These are phyloP conservation scores for Colletotrichum sp. DNA, from an alignment of 2,329 filamentous ascomycete genomes.

Conservation along the genomic window DNA sequence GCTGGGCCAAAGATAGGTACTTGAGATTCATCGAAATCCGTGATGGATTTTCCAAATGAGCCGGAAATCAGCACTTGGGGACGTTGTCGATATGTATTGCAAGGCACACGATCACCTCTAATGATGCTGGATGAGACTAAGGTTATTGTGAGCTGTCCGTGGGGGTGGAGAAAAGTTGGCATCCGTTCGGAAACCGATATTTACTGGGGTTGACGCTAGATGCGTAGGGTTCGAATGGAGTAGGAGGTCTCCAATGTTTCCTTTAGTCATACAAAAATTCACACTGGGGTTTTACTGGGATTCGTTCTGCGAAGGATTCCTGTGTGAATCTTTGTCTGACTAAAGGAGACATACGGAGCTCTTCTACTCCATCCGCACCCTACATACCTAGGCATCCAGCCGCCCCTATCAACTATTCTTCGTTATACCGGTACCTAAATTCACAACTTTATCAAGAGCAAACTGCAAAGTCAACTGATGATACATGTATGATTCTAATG, in stretches of 20 bases:
- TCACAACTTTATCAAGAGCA: background rate
- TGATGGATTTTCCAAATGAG: conserved; percentile 36
- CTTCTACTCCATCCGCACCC: background rate
- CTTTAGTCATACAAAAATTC: background rate
- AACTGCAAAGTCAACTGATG: background rate
- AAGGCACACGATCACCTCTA: background rate
- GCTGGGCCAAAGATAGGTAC: conserved; percentile 52
- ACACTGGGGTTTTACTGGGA: background rate
- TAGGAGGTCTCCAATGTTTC: background rate
- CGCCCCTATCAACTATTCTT: background rate
- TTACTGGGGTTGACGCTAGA: too few species aligned
- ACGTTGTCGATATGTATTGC: background rate
- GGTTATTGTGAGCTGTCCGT: rapidly evolving
- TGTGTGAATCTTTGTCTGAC: rapidly evolving
- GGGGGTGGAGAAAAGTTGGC: background rate
- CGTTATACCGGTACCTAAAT: background rate
- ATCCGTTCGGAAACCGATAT: background rate
- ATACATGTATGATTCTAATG: background rate
- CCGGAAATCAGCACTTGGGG: background rate
- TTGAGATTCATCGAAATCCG: conserved; percentile 51
- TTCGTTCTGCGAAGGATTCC: background rate
- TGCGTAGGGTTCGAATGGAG: too few species aligned
- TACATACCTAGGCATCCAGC: background rate
- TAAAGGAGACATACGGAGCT: background rate
- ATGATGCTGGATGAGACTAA: background rate